These are phyloP conservation scores for Pichia manshurica DNA, from an alignment of 805 yeast species.

Conservation along the genomic window DNA sequence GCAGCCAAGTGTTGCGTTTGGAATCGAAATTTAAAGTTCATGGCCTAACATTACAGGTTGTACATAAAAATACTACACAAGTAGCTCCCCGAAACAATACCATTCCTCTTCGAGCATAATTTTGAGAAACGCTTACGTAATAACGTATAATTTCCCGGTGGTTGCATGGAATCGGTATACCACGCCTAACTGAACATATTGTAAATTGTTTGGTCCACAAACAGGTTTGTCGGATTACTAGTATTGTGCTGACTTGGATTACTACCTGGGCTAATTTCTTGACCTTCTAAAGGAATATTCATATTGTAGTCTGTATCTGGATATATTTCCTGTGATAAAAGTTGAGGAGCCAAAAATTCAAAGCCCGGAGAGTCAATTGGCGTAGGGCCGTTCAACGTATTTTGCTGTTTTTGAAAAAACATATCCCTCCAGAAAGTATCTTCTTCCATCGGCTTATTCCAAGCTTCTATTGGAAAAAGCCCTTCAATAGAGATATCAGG, in stretches of 20 bases:
- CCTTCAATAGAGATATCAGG: not conserved
- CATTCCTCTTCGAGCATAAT: too few relatives aligned
- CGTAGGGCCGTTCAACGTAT: too few relatives aligned
- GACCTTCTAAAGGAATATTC: not conserved
- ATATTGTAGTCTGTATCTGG: not conserved
- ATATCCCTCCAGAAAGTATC: constrained; percentile 10
- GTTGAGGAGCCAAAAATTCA: not conserved
- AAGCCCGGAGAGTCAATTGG: not conserved
- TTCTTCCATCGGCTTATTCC: constrained; percentile 4
- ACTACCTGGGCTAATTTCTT: not conserved
- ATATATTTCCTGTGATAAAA: not conserved
- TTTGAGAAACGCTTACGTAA: too few relatives aligned
- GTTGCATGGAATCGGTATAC: not conserved
- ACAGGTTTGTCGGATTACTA: not conserved
- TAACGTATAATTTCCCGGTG: too few relatives aligned
- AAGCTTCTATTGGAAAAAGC: not conserved
- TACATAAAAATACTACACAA: too few relatives aligned
- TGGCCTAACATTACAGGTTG: too few relatives aligned
- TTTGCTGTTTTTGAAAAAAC: not conserved
- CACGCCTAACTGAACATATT: not conserved
- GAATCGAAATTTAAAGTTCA: too few relatives aligned
- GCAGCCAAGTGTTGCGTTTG: too few relatives aligned
- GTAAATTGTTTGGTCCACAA: not conserved
- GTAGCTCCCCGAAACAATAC: too few relatives aligned
- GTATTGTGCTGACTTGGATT: not conserved